Evolutionary conservation across 1,284 basidiomycete species (phyloP), one percentile per base, ranked within the genome.

Genomic region (Austroboletus novae-zelandiae): DNA sequence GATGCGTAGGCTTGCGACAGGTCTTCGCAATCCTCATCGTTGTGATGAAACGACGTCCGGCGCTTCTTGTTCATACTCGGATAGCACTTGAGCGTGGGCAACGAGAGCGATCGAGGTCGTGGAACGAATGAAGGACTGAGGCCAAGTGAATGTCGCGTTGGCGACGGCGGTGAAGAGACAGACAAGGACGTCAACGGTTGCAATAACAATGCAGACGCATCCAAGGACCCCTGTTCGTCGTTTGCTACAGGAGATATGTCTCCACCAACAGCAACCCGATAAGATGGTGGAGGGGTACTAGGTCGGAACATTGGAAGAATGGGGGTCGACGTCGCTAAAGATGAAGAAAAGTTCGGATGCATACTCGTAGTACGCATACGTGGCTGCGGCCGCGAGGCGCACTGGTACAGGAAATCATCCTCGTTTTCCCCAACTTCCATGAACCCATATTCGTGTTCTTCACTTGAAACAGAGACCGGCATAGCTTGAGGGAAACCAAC

Each of bases 351-450:
- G 9, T 23, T 29, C 25, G 47, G 43, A 37, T 61, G 55, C 60
- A 69, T 70, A 36, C 65, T 70, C 27, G 50, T 57, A n/a, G 64
- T 70, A 37, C 66, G 64, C 43, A 52, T 48, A n/a, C 68, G 68
- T 3, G 52, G 47, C 34, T 31, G 47, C 4, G 52, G 47, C 27
- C 35, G 47, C n/a, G 52, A 49, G 4, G 65, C 59, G 23, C 32
- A 61, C 35, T 51, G 53, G 27, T 35, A 57, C 44, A 68, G 66
- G 23, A 61, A 60, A 46, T 63, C 66, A 13, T 62, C 64, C n/a
- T 58, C 54, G 17, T 37, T 53, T 9, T 57, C 58, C 14, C 45
- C 25, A n/a, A 47, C 51, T 1, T 48, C 50, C 5, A 37, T n/a
- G 11, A 39, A 32, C 40, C 31, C 41, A 36, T 23, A 29, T 13